Percentiles rank a stretch among this genome's conserved stretches.
Evolutionary conservation across 2,329 filamentous ascomycete genomes (phyloP).

Genomic region (Diaporthe sp.): DNA sequence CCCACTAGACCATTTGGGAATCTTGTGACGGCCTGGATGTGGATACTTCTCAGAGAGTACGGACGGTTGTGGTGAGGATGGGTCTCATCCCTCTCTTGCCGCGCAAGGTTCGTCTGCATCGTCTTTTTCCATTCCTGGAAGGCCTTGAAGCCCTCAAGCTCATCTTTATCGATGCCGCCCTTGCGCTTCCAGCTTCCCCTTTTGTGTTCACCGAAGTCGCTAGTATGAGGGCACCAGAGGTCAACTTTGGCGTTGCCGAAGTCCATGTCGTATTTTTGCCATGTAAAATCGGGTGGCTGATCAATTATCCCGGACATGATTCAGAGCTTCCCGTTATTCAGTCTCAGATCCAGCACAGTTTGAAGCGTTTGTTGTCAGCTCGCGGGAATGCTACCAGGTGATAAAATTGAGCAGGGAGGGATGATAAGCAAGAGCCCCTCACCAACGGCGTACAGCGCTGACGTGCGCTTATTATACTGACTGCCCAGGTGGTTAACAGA

Average conservation of each 20-base stretch:
- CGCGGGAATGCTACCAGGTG: too few relatives aligned
- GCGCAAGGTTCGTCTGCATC: neutral
- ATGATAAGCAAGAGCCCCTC: neutral
- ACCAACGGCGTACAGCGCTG: neutral
- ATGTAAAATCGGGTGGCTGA: neutral
- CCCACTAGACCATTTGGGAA: neutral
- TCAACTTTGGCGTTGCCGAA: neutral
- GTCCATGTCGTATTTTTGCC: neutral
- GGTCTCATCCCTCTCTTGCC: neutral
- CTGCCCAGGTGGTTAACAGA: too few relatives aligned
- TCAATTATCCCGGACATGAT: neutral
- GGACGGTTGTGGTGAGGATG: neutral
- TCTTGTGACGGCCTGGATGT: slow-evolving; percentile 9
- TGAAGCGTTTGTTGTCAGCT: too few relatives aligned
- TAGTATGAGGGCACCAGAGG: neutral
- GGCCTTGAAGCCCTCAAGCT: neutral
- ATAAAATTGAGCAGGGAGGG: neutral
- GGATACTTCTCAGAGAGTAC: slow-evolving; percentile 6
- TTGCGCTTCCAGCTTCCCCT: neutral
- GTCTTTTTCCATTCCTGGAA: slow-evolving; percentile 10
- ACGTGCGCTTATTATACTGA: neutral
- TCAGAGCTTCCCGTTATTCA: too few relatives aligned
- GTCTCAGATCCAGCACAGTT: neutral
- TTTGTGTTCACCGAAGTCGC: neutral
- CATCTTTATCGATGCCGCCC: neutral